Percentiles rank a stretch among this genome's conserved stretches.
Conservation (phyloP, 2,329 filamentous ascomycete genomes). For the Xylariaceae sp. region DNA sequence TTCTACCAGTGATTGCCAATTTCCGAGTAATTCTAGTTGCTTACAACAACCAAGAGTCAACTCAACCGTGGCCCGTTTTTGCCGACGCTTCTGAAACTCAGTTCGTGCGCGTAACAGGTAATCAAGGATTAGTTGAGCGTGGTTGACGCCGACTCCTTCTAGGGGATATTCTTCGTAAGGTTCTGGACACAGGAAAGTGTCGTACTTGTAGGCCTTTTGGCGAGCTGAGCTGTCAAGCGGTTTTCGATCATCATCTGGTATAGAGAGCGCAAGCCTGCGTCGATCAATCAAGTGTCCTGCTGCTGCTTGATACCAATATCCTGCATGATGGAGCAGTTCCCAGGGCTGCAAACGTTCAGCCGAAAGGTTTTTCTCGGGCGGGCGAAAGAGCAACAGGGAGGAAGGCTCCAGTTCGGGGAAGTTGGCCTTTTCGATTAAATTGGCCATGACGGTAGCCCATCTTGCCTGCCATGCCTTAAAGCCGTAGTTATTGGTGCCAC, state of each 20-base stretch:
- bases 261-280: constrained; percentile 49
- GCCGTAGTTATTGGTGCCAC: constrained; percentile 83
- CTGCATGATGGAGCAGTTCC: constrained; percentile 62
- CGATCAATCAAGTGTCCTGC: constrained; percentile 54
- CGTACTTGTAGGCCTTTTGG: constrained; percentile 54
- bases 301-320: constrained; percentile 63
- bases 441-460: constrained; percentile 61
- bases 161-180: constrained; percentile 58
- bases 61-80: constrained; percentile 52
- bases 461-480: constrained; percentile 92
- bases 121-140: constrained; percentile 52
- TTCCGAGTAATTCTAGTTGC: constrained; percentile 47
- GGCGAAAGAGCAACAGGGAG: constrained; percentile 45
- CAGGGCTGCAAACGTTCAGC: constrained; percentile 58
- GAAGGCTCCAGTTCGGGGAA: constrained; percentile 47
- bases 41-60: constrained; percentile 54
- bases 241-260: constrained; percentile 57
- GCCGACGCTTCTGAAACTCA: constrained; percentile 53
- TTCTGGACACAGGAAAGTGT: constrained; percentile 63
- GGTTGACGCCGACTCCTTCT: constrained; percentile 48
- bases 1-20: constrained; percentile 52
- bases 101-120: constrained; percentile 46
- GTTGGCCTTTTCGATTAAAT: constrained; percentile 52
- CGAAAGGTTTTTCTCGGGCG: constrained; percentile 55
- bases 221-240: constrained; percentile 46